phyloP scores from a whole-genome alignment of 78 protist species.

The Dictyostelium purpureum region DNA sequence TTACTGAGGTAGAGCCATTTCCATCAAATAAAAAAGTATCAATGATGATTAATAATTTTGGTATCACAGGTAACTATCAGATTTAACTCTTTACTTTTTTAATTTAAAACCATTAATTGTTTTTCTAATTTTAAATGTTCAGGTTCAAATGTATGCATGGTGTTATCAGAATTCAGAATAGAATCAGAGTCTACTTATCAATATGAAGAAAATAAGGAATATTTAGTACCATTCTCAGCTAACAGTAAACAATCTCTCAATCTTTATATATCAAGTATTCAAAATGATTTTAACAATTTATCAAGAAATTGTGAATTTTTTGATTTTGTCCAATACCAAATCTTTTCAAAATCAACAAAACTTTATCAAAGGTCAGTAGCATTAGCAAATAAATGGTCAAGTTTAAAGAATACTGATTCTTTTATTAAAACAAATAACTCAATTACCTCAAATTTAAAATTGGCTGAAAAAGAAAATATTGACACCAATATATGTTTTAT shows the following conservation, averaged over 20 bases:
- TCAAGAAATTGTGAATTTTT: too few species aligned
- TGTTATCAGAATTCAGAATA: slow-evolving; percentile 8
- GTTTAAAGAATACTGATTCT: not conserved
- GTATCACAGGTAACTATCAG: too few species aligned
- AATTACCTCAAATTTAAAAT: not conserved
- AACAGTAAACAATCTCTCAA: slow-evolving; percentile 38
- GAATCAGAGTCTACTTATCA: too few species aligned
- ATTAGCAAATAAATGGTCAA: slow-evolving; percentile 1
- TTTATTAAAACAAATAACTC: not conserved
- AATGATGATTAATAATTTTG: slow-evolving; percentile 59
- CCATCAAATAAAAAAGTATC: not conserved
- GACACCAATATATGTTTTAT: not conserved
- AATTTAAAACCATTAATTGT: too few species aligned
- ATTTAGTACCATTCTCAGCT: slow-evolving; percentile 46
- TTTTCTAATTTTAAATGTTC: too few species aligned
- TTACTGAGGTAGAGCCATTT: not conserved
- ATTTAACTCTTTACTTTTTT: too few species aligned
- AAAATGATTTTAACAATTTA: too few species aligned
- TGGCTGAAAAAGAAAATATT: not conserved
- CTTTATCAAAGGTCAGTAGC: slow-evolving; percentile 1
- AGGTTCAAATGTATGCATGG: slow-evolving; percentile 49
- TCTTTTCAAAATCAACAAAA: not conserved
- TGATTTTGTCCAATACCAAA: slow-evolving; percentile 1
- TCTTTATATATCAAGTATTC: not conserved
- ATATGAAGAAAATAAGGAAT: too few species aligned